Evolutionary conservation across 371 early-diverging fungal genomes (phyloP), one percentile per base, ranked within the genome.

Genomic region (Mortierella sp.): DNA sequence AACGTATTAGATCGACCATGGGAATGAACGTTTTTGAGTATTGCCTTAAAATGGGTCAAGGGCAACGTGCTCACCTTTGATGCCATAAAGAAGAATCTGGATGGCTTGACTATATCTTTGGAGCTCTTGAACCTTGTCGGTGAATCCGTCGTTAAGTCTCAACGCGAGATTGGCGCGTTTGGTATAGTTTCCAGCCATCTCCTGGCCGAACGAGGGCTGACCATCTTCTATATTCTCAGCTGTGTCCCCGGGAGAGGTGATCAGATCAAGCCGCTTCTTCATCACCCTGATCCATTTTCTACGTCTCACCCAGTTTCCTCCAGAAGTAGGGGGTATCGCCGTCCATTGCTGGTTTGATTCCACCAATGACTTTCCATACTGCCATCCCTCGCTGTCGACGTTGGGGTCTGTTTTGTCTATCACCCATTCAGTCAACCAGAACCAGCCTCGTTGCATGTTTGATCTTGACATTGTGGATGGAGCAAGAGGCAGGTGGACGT

Each of bases 401-500:
- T 81, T 81, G 13, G 91, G 90, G 71, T 90, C 86, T 14, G 82
- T 83, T 38, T 82, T 79, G 72, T 93, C 94, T 21, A 92, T 76
- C 24, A 85, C 82, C 94, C 94, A 94, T 47, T 94, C 94, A 4
- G 90, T 91, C 38, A 93, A 54, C 94, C 94, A 94, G 69, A 89
- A 94, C 93, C 93, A 94, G 16, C 72, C 54, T 24, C 80, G 53
- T 43, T 67, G 58, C 42, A 64, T 69, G 27, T 67, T 69, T 8
- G 62, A 0, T 27, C 63, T 69, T n/a, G 82, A 34, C 34, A 59
- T 68, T 58, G 63, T 56, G 54, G 58, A 23, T 28, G 78, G 16
- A 1, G 61, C 43, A 0, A 71, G 61, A 8, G 90, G 92, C 12
- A 90, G 63, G 16, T 78, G 70, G 18, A 90, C 88, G 23, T 80